Percentiles rank a stretch among this genome's conserved stretches.
phyloP scores from a whole-genome alignment of 495 filamentous ascomycete genomes.

The Glonium stellatum region DNA sequence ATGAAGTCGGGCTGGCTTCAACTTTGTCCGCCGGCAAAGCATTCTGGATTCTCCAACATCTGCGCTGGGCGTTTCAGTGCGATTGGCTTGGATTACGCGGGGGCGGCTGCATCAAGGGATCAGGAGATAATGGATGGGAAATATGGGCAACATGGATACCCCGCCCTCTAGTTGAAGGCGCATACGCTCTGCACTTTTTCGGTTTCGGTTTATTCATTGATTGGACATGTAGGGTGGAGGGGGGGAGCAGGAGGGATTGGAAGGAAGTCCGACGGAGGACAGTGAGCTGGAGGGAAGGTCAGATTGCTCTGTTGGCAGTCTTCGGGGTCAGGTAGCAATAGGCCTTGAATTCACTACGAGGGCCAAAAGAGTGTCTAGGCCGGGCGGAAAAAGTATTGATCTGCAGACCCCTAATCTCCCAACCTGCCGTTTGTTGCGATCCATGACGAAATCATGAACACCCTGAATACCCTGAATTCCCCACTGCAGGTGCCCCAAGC shows the following conservation, averaged over 20 bases:
- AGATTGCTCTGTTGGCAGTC: no score
- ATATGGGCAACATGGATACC: slow-evolving; percentile 20
- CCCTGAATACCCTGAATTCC: no score
- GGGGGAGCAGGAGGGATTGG: neutral
- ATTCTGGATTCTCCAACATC: neutral
- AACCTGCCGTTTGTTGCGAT: no score
- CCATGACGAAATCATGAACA: no score
- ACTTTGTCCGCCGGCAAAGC: neutral
- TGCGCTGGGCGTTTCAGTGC: slow-evolving; percentile 3
- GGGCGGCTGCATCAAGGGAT: neutral
- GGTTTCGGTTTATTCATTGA: neutral
- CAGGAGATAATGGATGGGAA: neutral
- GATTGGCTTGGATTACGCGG: neutral
- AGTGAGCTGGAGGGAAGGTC: no score
- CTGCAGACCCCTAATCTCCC: no score
- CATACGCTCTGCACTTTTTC: slow-evolving; percentile 5
- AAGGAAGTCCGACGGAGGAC: no score
- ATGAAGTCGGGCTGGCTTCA: neutral
- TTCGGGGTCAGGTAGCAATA: no score
- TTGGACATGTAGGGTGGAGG: neutral
- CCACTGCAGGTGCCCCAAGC: no score
- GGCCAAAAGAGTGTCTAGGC: no score
- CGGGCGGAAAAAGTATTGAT: no score
- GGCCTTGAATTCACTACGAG: no score
- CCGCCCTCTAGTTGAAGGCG: slow-evolving; percentile 15